Conservation (phyloP, 2,329 filamentous ascomycete species). For the Ceratocystis eucalypticola region DNA sequence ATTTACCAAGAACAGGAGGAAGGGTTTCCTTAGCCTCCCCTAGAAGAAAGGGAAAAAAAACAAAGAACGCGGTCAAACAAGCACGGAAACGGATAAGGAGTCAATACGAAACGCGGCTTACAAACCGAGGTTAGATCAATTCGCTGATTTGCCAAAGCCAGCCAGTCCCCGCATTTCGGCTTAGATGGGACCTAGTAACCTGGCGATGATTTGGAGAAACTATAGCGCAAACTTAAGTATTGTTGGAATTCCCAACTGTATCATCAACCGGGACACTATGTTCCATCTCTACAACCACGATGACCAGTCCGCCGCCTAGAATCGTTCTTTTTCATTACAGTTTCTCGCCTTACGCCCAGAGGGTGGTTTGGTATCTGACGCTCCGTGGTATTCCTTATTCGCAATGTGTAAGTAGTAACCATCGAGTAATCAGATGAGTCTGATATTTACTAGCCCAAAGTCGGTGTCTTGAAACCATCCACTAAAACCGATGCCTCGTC, state of each 20-base stretch:
- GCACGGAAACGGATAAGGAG: neutral
- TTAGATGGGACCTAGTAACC: neutral
- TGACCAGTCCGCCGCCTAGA: neutral
- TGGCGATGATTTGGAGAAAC: neutral
- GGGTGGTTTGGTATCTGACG: slow-evolving; percentile 53
- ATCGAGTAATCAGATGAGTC: neutral
- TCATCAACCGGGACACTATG: neutral
- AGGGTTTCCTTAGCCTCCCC: no score
- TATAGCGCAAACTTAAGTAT: no score
- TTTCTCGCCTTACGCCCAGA: slow-evolving; percentile 49
- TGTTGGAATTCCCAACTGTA: neutral
- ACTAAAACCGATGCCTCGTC: neutral
- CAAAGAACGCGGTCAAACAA: neutral
- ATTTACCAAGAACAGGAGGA: no score
- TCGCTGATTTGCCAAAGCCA: neutral
- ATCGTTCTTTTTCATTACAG: slow-evolving; percentile 54
- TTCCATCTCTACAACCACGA: neutral
- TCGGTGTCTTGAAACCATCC: neutral
- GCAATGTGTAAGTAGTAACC: slow-evolving; percentile 45
- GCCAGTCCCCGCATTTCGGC: neutral
- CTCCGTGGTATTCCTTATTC: slow-evolving; percentile 51
- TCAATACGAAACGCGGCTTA: neutral
- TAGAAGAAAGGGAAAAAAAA: neutral
- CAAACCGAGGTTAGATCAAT: neutral
- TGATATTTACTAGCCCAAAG: neutral